Base-by-base conservation (phyloP, 805 yeast genomes). In the Clavispora fructus region DNA sequence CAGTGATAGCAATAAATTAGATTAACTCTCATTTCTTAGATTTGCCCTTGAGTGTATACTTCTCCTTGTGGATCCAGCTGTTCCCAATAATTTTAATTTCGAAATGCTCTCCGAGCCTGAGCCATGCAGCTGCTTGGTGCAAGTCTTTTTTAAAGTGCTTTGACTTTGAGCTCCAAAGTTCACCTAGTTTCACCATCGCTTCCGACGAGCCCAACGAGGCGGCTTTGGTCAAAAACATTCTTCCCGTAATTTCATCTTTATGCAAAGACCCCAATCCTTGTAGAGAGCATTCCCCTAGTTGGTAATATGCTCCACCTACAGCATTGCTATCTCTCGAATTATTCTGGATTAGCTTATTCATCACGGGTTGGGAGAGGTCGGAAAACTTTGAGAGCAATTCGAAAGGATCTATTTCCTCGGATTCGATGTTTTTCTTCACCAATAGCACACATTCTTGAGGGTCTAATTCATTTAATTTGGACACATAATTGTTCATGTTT, bases 41-140 rank as follows among this genome's bases (percentile, higher is more conserved):
- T 41, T 46, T 48, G 42, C 45, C 47, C 38, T 35, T 51, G 29
- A 44, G 50, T 49, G 49, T 60, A 56, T 85, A 85, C 67, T 84
- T 85, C 40, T 79, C 80, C 61, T 83, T 85, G 65, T 83, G 80
- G 31, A 85, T 83, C 92, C 92, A 85, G 49, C 82, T 78, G 47
- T 83, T 80, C 0, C 90, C 91, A 25, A 82, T 75, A 45, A 82
- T 64, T 52, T 73, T 75, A 19, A 75, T 76, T 4, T 90, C 90
- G 52, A 75, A 73, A 27, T 73, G 65, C 44, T 82, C 89, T 13
- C 87, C 85, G 29, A 79, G 64, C 37, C 91, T 70, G 47, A 79
- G 76, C 83, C 90, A 83, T 11, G 82, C 79, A 2, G 91, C 86
- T 3, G 92, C 87, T 55, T 77, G 68, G 40, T 65, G 61, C 41